Percentiles rank a stretch among this genome's conserved stretches.
Conservation (phyloP, 2,329 filamentous ascomycete genomes). For the Pestalotiopsis sp. region DNA sequence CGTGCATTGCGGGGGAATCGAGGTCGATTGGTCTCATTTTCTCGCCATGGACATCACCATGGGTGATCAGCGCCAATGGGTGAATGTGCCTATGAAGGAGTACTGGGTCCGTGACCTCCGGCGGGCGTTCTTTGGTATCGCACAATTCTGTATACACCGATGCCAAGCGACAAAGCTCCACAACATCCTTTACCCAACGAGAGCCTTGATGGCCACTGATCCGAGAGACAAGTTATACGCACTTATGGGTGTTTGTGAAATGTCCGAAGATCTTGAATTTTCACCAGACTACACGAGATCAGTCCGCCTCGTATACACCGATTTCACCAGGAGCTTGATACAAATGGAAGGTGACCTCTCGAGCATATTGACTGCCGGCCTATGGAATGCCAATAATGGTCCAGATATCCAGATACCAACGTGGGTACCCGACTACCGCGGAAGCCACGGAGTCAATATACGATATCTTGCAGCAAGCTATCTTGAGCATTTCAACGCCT, state of each 20-base stretch:
- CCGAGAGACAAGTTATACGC: background rate
- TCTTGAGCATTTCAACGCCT: background rate
- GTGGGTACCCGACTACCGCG: conserved; percentile 10
- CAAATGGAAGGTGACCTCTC: background rate
- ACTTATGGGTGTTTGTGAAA: background rate
- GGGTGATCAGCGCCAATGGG: background rate
- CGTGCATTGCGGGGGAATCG: conserved; percentile 2
- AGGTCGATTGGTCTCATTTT: background rate
- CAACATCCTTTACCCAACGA: background rate
- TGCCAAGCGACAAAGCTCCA: background rate
- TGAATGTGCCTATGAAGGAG: background rate
- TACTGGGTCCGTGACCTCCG: background rate
- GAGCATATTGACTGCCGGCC: background rate
- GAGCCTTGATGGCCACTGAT: background rate
- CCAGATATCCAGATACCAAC: background rate
- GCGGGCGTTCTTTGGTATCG: conserved; percentile 1
- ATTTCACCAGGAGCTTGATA: background rate
- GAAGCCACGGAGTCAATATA: background rate
- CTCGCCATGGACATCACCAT: background rate
- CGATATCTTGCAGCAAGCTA: conserved; percentile 9
- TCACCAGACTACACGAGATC: background rate
- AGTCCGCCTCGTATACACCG: background rate
- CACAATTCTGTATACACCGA: conserved; percentile 1
- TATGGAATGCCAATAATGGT: background rate
- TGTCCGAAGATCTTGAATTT: background rate